Evolutionary conservation across 139 green algal species (phyloP).

Genomic region (Medakamo hakoo): DNA sequence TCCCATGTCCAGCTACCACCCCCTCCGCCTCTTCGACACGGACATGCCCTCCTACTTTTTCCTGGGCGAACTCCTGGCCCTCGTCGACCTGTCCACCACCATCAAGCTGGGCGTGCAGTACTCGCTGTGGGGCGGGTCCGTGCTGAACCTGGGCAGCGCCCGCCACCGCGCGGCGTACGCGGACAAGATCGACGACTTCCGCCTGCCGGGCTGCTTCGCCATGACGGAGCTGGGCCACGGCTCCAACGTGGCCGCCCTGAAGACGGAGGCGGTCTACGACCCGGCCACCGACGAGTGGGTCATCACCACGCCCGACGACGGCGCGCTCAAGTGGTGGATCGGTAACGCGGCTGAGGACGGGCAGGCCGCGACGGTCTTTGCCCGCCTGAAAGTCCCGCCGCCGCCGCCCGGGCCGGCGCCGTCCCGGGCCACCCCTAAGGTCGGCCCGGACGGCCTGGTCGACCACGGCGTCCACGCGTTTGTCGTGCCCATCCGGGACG

Average conservation of each 20-base stretch:
- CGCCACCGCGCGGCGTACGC: constrained; percentile 48
- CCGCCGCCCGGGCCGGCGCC: too few species aligned
- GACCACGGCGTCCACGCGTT: constrained; percentile 75
- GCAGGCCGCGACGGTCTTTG: constrained; percentile 56
- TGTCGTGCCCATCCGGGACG: constrained; percentile 50
- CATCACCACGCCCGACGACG: constrained; percentile 47
- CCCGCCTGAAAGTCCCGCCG: constrained; percentile 45
- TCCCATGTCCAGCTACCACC: constrained; percentile 51
- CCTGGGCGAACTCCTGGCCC: constrained; percentile 41
- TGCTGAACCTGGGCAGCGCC: constrained; percentile 61
- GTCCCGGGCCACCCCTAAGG: constrained; percentile 1
- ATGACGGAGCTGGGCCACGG: constrained; percentile 82
- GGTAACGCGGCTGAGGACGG: constrained; percentile 73
- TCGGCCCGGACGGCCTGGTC: constrained; percentile 33
- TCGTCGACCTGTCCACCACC: constrained; percentile 47
- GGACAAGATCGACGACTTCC: constrained; percentile 63
- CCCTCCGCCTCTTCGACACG: constrained; percentile 29
- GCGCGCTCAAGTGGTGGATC: constrained; percentile 76
- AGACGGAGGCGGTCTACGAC: constrained; percentile 67
- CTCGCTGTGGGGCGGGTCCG: constrained; percentile 42
- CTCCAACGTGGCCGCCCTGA: constrained; percentile 47
- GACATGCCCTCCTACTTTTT: constrained; percentile 49
- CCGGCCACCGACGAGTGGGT: constrained; percentile 64
- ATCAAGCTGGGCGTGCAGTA: constrained; percentile 79
- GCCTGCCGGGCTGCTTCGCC: constrained; percentile 57